Percentiles rank a stretch among this genome's conserved stretches.
phyloP scores from a whole-genome alignment of 148 eudicot genomes.

The Vaccinium vitisidaea region DNA sequence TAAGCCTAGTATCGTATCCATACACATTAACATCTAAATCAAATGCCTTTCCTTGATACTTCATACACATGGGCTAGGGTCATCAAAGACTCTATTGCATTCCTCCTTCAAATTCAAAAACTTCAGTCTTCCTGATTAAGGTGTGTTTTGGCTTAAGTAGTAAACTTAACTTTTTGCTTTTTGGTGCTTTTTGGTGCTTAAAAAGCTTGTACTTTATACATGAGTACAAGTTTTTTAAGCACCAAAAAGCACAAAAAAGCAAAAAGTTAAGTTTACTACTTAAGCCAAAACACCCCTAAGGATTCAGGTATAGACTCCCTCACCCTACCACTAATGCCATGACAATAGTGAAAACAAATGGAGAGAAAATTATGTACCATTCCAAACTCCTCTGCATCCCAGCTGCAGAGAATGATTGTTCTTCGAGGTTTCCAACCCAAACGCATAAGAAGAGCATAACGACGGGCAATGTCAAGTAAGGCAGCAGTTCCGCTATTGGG shows the following conservation, averaged over 20 bases:
- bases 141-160: no score
- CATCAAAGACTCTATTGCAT: background rate
- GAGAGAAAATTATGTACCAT: constrained; percentile 69
- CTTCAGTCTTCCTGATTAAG: background rate
- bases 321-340: background rate
- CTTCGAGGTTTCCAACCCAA: constrained; percentile 89
- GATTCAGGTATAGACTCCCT: background rate
- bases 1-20: background rate
- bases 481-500: constrained; percentile 97
- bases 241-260: no score
- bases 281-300: no score
- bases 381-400: constrained; percentile 99
- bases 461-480: constrained; percentile 84
- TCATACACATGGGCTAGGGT: background rate
- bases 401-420: constrained; percentile 78
- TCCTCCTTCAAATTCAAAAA: constrained; percentile 4
- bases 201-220: no score
- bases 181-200: no score
- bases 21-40: background rate
- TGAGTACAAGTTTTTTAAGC: no score
- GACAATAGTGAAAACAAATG: background rate
- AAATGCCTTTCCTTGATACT: background rate
- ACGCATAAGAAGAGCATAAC: constrained; percentile 55
- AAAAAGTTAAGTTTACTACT: no score
- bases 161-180: no score